Evolutionary conservation across 345 rosid species (phyloP), one percentile per base, ranked within the genome.

Genomic region (Heritiera fomes): DNA sequence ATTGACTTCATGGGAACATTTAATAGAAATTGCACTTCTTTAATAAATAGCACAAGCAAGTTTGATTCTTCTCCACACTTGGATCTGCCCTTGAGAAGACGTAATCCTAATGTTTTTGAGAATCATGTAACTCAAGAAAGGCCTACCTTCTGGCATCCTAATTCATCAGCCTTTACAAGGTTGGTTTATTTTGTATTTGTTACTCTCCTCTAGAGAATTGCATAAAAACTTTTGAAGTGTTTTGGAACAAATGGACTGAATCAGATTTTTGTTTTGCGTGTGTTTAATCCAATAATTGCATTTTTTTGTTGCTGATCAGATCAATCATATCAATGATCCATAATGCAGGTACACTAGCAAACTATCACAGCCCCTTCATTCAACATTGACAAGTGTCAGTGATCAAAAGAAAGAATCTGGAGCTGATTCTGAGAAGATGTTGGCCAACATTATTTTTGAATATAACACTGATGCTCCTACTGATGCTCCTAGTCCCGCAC

Each of bases 101-200:
- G 88, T 12, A 84, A 81, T 68, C 68, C 83, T 18, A 40, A 79
- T 60, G 66, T 79, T 70, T 83, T 85, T 3, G 93, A 87, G 80
- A 83, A 82, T 82, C 89, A 83, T 61, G 70, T 60, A 61, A 72
- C 86, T 12, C 92, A 87, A 80, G 93, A 88, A 77, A 83, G 79
- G 68, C 87, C 84, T 15, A 81, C 81, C 34, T 89, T 95, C 38
- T 85, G 86, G 84, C 98, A 89, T 61, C 93, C 98, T 58, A 85
- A 85, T 88, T 90, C 94, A 84, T 95, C 98, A 0, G 98, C 99
- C 79, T 95, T 95, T 82, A 84, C 94, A 6, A 84, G 92, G 98
- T 90, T 78, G 84, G 92, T 80, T 67, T 72, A 46, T 66, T 32
- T 77, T 79, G 64, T 23, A 5, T 18, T 75, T 50, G 5, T 18